Base-by-base conservation (phyloP, 2,329 filamentous ascomycete species). In the Nemania sp. region DNA sequence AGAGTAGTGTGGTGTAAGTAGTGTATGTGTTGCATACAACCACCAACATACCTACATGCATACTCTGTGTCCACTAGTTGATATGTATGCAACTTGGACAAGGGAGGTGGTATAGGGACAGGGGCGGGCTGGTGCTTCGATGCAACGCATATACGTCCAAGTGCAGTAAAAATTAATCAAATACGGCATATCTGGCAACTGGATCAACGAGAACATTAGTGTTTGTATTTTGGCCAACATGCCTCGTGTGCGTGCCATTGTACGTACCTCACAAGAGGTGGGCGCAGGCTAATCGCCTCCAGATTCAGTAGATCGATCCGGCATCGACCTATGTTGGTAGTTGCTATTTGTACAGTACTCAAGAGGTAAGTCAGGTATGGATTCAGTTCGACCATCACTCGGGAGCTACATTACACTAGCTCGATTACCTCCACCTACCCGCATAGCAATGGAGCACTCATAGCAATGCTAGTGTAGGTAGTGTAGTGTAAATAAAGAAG, bases 181-280 rank as follows among this genome's bases (percentile, higher is more conserved):
- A 55, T 55, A 15, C 25, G 43, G 47, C 3, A 29, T 4, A 29
- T 29, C 25, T 29, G 25, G 25, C 25, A 29, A n/a, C 25, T 29
- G 25, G 25, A 43, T 39, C 35, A 39, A 39, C 35, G 15, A 13
- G 35, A 39, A 39, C 25, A 29, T 29, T 29, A 29, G 25, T 29
- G 35, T 12, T n/a, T 45, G 37, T 52, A 43, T 54, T 48, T 48
- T 47, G 53, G 43, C 43, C 43, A 42, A 34, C 52, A 40, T 48
- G 13, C n/a, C 43, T 47, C 17, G 45, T 54, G 52, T 54, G 45
- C 42, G 40, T 46, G 42, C 50, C 40, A 53, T 37, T 15, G 34
- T 45, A n/a, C n/a, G n/a, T n/a, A n/a, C n/a, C n/a, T n/a, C n/a
- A n/a, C n/a, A 40, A 29, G 25, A 29, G 25, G 25, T 29, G 7